phyloP scores from a whole-genome alignment of 169 alveolate species.

The Babesia bigemina region DNA sequence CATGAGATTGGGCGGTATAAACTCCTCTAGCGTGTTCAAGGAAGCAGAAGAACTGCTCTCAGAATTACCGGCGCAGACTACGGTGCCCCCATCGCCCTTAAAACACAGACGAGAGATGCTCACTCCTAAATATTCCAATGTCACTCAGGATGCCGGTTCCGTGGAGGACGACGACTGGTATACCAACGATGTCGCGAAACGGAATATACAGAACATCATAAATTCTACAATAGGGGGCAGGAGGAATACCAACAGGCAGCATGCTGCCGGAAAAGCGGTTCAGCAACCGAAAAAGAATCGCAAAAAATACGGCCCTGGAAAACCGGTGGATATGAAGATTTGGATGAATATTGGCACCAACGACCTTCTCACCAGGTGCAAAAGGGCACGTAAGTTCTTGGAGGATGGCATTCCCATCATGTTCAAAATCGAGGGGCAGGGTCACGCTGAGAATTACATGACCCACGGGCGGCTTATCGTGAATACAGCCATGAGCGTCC shows the following conservation, averaged over 20 bases:
- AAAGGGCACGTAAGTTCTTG: slow-evolving; percentile 39
- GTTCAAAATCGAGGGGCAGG: slow-evolving; percentile 39
- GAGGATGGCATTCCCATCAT: slow-evolving; percentile 44
- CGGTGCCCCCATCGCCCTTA: background rate
- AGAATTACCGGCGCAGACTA: slow-evolving; percentile 7
- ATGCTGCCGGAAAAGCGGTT: background rate
- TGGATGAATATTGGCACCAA: slow-evolving; percentile 44
- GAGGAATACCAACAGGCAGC: background rate
- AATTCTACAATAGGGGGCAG: background rate
- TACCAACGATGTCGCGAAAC: background rate
- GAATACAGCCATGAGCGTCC: slow-evolving; percentile 39
- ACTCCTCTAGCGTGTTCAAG: slow-evolving; percentile 23
- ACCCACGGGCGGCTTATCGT: slow-evolving; percentile 27
- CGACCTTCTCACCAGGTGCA: slow-evolving; percentile 39
- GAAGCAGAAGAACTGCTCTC: slow-evolving; percentile 39
- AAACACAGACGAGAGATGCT: background rate
- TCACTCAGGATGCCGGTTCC: background rate
- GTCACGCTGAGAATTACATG: slow-evolving; percentile 18
- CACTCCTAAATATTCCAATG: background rate
- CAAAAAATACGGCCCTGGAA: slow-evolving; percentile 36
- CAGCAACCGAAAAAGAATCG: background rate
- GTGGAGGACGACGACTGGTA: background rate
- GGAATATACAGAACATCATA: slow-evolving; percentile 17
- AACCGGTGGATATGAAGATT: slow-evolving; percentile 34
- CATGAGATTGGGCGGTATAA: background rate